phyloP scores from a whole-genome alignment of 257 asterid species.

The Apocynum venetum region DNA sequence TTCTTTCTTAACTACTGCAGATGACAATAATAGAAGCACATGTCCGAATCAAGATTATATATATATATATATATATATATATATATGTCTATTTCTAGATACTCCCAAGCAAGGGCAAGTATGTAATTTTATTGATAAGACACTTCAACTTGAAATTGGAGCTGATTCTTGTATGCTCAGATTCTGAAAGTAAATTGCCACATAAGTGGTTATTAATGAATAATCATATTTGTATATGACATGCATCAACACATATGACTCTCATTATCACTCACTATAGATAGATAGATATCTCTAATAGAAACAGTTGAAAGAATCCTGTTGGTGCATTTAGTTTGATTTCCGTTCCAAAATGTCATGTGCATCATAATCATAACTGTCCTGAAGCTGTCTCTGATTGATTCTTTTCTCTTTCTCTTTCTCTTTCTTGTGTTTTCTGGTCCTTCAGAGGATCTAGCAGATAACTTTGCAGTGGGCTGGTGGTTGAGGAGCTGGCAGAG shows the following conservation, averaged over 20 bases:
- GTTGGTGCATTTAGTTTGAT: too few relatives aligned
- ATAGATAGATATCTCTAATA: too few relatives aligned
- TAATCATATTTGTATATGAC: not conserved
- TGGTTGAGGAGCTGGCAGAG: slow-evolving; percentile 70
- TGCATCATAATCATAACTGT: not conserved
- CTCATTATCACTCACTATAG: too few relatives aligned
- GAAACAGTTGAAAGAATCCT: too few relatives aligned
- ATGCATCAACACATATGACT: not conserved
- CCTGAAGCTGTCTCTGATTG: not conserved
- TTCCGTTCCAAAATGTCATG: not conserved
- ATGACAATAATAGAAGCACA: too few relatives aligned
- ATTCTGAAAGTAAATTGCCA: not conserved
- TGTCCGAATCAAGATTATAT: too few relatives aligned
- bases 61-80: too few relatives aligned
- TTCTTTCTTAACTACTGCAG: too few relatives aligned
- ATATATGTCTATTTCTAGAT: slow-evolving; percentile 25
- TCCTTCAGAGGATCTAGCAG: slow-evolving; percentile 42
- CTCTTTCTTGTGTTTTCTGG: not conserved
- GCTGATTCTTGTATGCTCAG: not conserved
- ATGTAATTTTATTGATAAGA: not conserved
- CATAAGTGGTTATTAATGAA: not conserved
- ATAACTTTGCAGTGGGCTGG: slow-evolving; percentile 69
- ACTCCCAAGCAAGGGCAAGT: slow-evolving; percentile 72
- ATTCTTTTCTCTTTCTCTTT: not conserved
- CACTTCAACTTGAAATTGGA: not conserved